These are phyloP conservation scores for Grosmannia penicillata DNA, from an alignment of 2,329 filamentous ascomycete species.

Conservation along the genomic window DNA sequence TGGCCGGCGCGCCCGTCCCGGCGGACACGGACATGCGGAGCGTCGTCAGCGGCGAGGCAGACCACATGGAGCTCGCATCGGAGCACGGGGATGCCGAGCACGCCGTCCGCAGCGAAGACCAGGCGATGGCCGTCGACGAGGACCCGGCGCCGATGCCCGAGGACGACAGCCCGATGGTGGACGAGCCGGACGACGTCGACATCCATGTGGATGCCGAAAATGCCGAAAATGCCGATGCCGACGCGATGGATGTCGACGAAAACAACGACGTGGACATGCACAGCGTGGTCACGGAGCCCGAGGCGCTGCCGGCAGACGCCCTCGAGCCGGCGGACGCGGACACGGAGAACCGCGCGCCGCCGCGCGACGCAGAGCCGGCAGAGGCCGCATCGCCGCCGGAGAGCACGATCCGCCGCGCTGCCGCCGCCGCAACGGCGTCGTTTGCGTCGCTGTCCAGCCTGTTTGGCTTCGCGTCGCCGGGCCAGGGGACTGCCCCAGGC, in stretches of 20 bases:
- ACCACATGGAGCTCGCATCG: not conserved
- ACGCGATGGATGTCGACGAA: constrained; percentile 8
- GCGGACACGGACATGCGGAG: constrained; percentile 5
- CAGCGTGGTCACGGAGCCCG: constrained; percentile 4
- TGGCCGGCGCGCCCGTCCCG: not conserved
- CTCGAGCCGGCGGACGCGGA: no score
- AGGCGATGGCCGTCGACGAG: not conserved
- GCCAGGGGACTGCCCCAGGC: no score
- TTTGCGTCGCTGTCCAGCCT: no score
- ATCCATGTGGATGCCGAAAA: not conserved
- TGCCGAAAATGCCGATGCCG: not conserved
- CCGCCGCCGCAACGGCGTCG: no score
- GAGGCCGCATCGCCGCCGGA: no score
- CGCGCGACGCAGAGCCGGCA: no score
- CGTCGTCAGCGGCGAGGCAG: not conserved
- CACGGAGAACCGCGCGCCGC: no score
- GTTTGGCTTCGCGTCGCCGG: no score
- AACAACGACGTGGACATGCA: constrained; percentile 9
- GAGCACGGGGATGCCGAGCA: not conserved
- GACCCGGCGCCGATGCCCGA: not conserved
- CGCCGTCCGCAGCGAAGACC: not conserved
- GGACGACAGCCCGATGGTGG: not conserved
- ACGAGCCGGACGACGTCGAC: constrained; percentile 1
- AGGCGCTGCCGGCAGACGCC: no score
- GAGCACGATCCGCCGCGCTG: no score